Conservation (phyloP, 257 asterid species). For the Ocimum tenuiflorum region DNA sequence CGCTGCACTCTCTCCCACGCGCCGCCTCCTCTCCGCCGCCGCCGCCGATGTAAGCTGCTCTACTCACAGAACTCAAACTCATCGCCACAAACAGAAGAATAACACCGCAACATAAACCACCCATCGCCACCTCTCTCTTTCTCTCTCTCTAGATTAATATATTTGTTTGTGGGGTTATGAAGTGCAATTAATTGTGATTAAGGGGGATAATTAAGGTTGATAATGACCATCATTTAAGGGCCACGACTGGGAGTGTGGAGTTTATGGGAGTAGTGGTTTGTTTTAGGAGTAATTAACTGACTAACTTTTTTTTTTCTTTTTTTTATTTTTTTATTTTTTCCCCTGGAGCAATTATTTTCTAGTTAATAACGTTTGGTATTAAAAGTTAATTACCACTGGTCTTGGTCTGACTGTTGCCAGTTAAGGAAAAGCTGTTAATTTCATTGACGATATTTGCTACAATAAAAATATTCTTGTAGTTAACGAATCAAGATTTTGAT, state of each 20-base stretch:
- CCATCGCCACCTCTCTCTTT: not conserved
- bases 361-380: not conserved
- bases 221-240: not conserved
- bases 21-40: not conserved
- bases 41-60: not conserved
- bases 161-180: not conserved
- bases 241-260: constrained; percentile 16
- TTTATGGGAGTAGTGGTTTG: not conserved
- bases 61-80: not conserved
- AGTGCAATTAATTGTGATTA: not conserved
- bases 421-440: too few species aligned
- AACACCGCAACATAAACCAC: not conserved
- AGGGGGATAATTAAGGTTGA: not conserved
- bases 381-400: not conserved
- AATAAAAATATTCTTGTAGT: too few species aligned
- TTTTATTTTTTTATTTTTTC: not conserved
- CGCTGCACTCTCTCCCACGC: constrained; percentile 21
- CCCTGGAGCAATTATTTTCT: not conserved
- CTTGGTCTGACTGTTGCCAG: not conserved
- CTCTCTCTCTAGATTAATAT: not conserved
- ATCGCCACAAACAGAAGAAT: not conserved
- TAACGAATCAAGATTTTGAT: too few species aligned
- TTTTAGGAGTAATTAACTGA: not conserved
- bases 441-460: too few species aligned
- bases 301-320: not conserved